These are phyloP conservation scores for Lasiosphaeria miniovina DNA, from an alignment of 495 filamentous ascomycete species.

Conservation along the genomic window DNA sequence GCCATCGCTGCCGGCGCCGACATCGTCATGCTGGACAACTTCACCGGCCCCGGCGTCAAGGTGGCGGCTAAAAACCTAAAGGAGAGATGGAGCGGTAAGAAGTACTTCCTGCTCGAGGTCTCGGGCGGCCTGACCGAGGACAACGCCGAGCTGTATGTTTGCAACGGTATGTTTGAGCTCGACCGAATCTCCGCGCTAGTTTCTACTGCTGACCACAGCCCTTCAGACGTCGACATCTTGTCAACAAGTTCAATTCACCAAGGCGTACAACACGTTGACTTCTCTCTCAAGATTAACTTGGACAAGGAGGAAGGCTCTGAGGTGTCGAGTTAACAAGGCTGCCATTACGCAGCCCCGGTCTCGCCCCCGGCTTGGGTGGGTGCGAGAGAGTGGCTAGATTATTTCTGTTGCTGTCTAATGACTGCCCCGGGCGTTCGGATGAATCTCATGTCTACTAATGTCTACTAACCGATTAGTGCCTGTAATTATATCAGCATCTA, in stretches of 20 bases:
- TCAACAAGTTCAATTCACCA: conserved; percentile 97
- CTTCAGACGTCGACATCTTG: conserved; percentile 81
- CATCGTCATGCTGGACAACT: conserved; percentile 97
- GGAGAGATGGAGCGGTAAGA: conserved; percentile 66
- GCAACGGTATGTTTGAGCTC: conserved; percentile 52
- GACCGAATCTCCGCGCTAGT: conserved; percentile 6
- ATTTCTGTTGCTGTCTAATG: too few relatives aligned
- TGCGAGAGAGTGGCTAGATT: not conserved
- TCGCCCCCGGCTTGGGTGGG: not conserved
- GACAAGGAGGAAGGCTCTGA: conserved; percentile 27
- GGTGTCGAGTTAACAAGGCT: conserved; percentile 20
- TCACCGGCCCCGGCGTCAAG: conserved; percentile 70
- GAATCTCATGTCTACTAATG: too few relatives aligned
- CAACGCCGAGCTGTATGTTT: conserved; percentile 78
- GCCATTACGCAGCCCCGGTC: not conserved
- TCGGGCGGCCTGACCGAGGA: conserved; percentile 84
- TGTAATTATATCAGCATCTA: too few relatives aligned
- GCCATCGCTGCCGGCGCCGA: conserved; percentile 89
- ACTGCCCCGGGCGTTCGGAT: too few relatives aligned
- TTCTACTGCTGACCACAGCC: conserved; percentile 13
- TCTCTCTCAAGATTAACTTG: conserved; percentile 81
- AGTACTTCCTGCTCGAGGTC: conserved; percentile 77
- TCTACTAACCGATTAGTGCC: too few relatives aligned
- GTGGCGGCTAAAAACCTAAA: conserved; percentile 69
- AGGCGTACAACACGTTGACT: conserved; percentile 88